Evolutionary conservation across 2,329 filamentous ascomycete species (phyloP), one percentile per base, ranked within the genome.

Genomic region (Fusarium floridanum): DNA sequence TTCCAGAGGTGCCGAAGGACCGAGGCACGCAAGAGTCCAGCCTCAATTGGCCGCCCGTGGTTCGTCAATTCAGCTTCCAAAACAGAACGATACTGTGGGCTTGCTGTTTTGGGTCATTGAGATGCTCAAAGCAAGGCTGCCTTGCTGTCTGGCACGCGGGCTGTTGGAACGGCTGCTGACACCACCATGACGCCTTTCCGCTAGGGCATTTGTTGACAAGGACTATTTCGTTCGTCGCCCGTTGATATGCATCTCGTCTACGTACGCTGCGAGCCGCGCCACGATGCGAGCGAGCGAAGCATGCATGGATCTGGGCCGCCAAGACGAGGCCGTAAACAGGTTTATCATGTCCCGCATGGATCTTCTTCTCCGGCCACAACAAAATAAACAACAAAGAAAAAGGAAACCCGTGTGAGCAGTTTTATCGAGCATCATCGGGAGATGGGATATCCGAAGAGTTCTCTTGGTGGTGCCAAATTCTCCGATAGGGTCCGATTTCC

Each of bases 311-410:
- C 69, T 45, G 39, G 61, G 62, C 29, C 62, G 62, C 37, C 37
- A 41, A 59, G 62, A 39, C 36, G 53, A 53, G 53, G 62, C 53
- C 62, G n/a, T 43, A 64, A 56, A 36, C 43, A 43, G 14, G 45
- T 62, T 43, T 66, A 41, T 20, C 34, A 17, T 57, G 8, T 32
- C 17, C 69, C 27, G 69, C 65, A 74, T 73, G 66, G 64, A 66
- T 36, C 11, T n/a, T 53, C 24, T 39, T 17, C 34, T 53, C 20
- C 11, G 20, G 34, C 27, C 27, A 43, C 24, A 75, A 64, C 66
- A 75, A 75, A 75, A 73, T 45, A 75, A 75, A 75, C 72, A 73
- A 74, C 22, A 75, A 72, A 71, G 61, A 74, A 45, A 75, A 74
- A 34, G 32, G 74, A 65, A 73, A 73, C 64, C 45, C 27, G 36